Evolutionary conservation across 768 basidiomycete genomes (phyloP).

Genomic region (Krasilnikovozyma curviuscula): DNA sequence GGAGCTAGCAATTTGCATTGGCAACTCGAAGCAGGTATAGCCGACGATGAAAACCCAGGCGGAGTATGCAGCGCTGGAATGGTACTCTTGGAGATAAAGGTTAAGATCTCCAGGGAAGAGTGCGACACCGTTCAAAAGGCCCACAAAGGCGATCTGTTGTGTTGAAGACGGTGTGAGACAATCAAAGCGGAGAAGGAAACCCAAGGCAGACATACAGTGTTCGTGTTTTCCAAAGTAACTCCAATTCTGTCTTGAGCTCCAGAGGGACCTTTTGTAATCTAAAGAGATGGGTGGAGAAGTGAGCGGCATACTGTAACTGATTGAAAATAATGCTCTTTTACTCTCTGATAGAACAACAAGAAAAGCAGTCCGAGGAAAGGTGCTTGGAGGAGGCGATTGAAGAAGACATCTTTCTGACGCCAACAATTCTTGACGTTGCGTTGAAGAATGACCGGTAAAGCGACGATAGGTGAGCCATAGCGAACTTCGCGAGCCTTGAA

Average conservation of each 20-base stretch:
- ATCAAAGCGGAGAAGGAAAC: no score
- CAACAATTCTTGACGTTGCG: constrained; percentile 28
- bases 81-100: constrained; percentile 31
- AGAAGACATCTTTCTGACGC: constrained; percentile 26
- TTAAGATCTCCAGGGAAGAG: constrained; percentile 32
- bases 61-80: constrained; percentile 29
- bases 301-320: no score
- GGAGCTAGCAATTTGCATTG: no score
- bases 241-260: constrained; percentile 31
- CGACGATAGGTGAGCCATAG: no score
- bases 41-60: constrained; percentile 27
- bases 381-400: constrained; percentile 20
- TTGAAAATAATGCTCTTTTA: no score
- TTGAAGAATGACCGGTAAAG: constrained; percentile 28
- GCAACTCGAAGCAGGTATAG: constrained; percentile 27
- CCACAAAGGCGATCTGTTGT: no score
- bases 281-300: constrained; percentile 29
- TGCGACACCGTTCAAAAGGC: constrained; percentile 25
- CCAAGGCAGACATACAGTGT: no score
- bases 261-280: constrained; percentile 26
- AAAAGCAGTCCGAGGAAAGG: no score
- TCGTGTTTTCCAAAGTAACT: constrained; percentile 21
- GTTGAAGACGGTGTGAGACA: no score
- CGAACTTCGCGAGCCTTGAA: no score
- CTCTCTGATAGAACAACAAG: no score